phyloP scores from a whole-genome alignment of 148 eudicot species.

The Fagopyrum homotropicum region DNA sequence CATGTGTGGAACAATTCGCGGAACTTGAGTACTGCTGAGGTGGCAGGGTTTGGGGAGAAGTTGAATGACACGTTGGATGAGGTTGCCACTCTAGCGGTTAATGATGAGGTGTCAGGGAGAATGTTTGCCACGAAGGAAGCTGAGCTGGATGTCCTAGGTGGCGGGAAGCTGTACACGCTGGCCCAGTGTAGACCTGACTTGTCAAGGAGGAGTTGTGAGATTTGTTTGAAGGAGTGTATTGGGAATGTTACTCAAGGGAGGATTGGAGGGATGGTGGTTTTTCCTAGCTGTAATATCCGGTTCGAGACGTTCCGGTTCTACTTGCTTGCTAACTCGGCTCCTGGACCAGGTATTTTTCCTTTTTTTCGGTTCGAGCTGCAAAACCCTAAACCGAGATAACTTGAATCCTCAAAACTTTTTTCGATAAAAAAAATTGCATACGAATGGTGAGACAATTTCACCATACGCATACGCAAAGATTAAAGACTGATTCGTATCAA shows the following conservation, averaged over 20 bases:
- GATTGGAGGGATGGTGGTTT: slow-evolving; percentile 3
- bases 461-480: no score
- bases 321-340: neutral
- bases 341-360: neutral
- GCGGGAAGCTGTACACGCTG: neutral
- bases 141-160: neutral
- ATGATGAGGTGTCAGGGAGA: neutral
- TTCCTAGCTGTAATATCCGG: neutral
- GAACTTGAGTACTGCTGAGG: neutral
- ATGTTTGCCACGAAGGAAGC: slow-evolving; percentile 8
- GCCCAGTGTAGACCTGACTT: slow-evolving; percentile 4
- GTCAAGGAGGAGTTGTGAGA: neutral
- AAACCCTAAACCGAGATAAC: no score
- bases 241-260: neutral
- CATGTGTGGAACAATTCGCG: neutral
- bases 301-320: neutral
- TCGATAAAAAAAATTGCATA: no score
- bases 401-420: no score
- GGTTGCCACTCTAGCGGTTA: neutral
- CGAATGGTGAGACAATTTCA: no score
- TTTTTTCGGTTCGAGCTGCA: neutral
- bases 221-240: neutral
- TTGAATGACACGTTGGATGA: neutral
- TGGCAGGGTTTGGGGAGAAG: neutral
- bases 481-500: no score